phyloP scores from a whole-genome alignment of 164 flowering plant species.

The Piper longum region DNA sequence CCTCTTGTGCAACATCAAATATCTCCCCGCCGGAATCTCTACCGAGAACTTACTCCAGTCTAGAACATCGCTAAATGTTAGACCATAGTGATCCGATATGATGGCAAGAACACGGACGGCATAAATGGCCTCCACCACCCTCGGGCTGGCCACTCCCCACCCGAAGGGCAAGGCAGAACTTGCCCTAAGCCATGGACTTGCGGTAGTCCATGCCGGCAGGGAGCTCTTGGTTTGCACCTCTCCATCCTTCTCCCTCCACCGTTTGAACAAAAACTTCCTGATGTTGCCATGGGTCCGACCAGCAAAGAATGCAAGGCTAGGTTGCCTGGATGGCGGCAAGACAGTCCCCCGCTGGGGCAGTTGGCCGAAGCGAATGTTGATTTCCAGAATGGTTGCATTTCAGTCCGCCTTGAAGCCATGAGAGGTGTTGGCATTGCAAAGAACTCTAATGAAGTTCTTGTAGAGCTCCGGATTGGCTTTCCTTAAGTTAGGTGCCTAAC shows the following conservation, averaged over 20 bases:
- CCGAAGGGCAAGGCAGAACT: slow-evolving; percentile 50
- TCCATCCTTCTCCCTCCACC: slow-evolving; percentile 17
- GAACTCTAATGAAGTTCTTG: slow-evolving; percentile 54
- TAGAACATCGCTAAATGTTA: slow-evolving; percentile 51
- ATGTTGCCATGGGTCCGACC: slow-evolving; percentile 17
- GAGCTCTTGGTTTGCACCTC: slow-evolving; percentile 16
- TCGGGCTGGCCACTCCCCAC: slow-evolving; percentile 46
- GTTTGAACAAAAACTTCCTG: slow-evolving; percentile 9
- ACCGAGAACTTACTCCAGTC: slow-evolving; percentile 30
- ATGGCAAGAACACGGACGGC: slow-evolving; percentile 18
- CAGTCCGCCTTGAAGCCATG: slow-evolving; percentile 66
- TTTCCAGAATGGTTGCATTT: slow-evolving; percentile 64
- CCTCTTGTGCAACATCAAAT: slow-evolving; percentile 14
- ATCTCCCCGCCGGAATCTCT: slow-evolving; percentile 10
- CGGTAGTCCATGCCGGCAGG: slow-evolving; percentile 12
- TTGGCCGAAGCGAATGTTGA: slow-evolving; percentile 17
- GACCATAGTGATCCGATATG: slow-evolving; percentile 10
- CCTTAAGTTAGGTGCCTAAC: slow-evolving; percentile 51
- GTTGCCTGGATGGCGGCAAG: slow-evolving; percentile 23
- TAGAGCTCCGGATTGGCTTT: slow-evolving; percentile 30
- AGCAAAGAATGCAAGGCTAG: slow-evolving; percentile 42
- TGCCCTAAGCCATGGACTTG: slow-evolving; percentile 7
- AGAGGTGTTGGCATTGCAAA: slow-evolving; percentile 79
- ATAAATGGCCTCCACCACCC: slow-evolving; percentile 21
- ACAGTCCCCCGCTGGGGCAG: slow-evolving; percentile 14